These are phyloP conservation scores for Immersiporthe knoxdaviesiana DNA, from an alignment of 2,329 filamentous ascomycete genomes.

Conservation along the genomic window DNA sequence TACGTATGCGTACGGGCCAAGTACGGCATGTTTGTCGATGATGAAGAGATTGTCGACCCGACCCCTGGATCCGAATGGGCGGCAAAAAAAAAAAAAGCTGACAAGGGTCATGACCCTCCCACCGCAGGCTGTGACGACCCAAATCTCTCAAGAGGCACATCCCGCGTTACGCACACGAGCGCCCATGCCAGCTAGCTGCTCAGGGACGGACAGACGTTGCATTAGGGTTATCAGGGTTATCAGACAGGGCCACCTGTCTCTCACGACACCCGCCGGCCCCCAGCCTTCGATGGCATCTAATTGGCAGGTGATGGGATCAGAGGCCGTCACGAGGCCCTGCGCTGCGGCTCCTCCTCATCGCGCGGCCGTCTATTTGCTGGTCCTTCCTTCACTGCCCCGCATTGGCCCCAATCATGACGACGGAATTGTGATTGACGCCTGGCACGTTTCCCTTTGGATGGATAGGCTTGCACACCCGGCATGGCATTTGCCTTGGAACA, in stretches of 20 bases:
- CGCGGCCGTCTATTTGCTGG: constrained; percentile 5
- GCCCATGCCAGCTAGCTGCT: constrained; percentile 1
- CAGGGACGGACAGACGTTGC: constrained; percentile 16
- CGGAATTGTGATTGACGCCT: constrained; percentile 18
- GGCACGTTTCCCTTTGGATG: constrained; percentile 3
- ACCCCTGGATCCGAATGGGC: constrained; percentile 23
- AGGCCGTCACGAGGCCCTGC: constrained; percentile 10
- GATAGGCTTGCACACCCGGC: constrained; percentile 3
- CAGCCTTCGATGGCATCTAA: background rate
- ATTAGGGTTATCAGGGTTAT: constrained; percentile 22
- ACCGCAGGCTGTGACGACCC: background rate
- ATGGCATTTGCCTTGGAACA: constrained; percentile 13
- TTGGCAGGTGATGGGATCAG: constrained; percentile 2
- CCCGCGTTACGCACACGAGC: background rate
- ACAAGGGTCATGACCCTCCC: constrained; percentile 23
- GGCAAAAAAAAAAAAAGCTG: constrained; percentile 29
- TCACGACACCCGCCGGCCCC: background rate
- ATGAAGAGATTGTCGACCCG: constrained; percentile 7
- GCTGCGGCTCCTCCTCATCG: constrained; percentile 6
- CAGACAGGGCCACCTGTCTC: constrained; percentile 3
- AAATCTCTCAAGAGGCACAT: background rate
- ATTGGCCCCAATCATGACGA: background rate
- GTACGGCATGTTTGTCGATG: constrained; percentile 2
- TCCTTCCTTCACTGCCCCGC: background rate
- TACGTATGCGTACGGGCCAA: background rate